Percentiles rank a stretch among this genome's conserved stretches.
Conservation (phyloP, 768 basidiomycete species). For the Terana coerulea region DNA sequence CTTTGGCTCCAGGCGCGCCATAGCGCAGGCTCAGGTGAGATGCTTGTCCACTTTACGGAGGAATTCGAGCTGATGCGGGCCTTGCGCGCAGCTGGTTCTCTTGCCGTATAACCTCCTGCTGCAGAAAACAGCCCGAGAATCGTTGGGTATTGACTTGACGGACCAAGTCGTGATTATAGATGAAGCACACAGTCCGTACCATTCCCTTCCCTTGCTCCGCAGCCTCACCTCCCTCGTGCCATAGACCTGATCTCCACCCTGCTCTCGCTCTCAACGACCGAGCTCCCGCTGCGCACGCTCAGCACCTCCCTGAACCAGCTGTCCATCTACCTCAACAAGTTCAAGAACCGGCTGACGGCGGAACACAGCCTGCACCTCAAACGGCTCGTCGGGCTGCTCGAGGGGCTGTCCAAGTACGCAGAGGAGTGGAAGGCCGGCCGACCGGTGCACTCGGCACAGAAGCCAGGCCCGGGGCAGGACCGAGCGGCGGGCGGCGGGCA, state of each 20-base stretch:
- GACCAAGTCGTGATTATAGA: conserved; percentile 89
- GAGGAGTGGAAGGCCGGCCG: conserved; percentile 42
- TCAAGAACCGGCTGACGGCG: conserved; percentile 71
- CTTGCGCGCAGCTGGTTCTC: conserved; percentile 63
- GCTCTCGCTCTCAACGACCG: conserved; percentile 76
- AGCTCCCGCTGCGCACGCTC: conserved; percentile 56
- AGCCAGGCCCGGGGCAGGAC: conserved; percentile 9
- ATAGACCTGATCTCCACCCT: conserved; percentile 83
- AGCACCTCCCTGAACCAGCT: conserved; percentile 70
- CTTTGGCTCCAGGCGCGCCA: conserved; percentile 85
- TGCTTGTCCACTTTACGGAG: background rate
- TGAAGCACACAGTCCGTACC: conserved; percentile 87
- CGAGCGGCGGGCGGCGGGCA: no score
- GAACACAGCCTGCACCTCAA: conserved; percentile 75
- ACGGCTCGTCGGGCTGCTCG: conserved; percentile 70
- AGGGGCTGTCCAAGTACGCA: conserved; percentile 59
- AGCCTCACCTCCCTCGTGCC: background rate
- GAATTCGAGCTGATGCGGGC: background rate
- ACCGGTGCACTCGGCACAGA: conserved; percentile 1
- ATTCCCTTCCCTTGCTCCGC: background rate
- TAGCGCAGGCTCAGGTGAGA: conserved; percentile 86
- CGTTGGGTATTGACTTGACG: conserved; percentile 80
- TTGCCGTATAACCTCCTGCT: conserved; percentile 93
- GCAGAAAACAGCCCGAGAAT: conserved; percentile 77
- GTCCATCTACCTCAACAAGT: conserved; percentile 69